Conservation (phyloP, 257 asterid species). For the Petunia secreta region DNA sequence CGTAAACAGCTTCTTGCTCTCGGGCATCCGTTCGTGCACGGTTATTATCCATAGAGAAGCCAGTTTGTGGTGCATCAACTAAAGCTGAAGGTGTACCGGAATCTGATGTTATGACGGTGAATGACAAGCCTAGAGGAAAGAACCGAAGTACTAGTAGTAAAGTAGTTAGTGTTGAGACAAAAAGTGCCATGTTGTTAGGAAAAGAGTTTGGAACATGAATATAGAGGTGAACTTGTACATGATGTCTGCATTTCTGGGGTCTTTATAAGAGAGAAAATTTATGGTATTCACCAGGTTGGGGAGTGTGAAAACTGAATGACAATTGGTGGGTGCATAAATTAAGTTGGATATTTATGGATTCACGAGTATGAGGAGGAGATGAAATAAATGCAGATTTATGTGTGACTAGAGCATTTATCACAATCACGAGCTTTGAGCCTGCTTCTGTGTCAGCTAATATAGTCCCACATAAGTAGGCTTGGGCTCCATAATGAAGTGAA, state of each 20-base stretch:
- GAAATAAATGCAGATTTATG: slow-evolving; percentile 43
- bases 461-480: slow-evolving; percentile 11
- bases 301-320: slow-evolving; percentile 19
- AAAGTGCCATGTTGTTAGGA: slow-evolving; percentile 33
- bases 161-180: slow-evolving; percentile 17
- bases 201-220: neutral
- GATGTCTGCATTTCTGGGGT: neutral
- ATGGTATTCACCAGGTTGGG: slow-evolving; percentile 35
- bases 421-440: slow-evolving; percentile 57
- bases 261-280: slow-evolving; percentile 31
- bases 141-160: slow-evolving; percentile 36
- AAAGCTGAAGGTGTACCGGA: slow-evolving; percentile 52
- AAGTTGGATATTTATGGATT: slow-evolving; percentile 52
- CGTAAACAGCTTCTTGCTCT: slow-evolving; percentile 79
- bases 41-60: slow-evolving; percentile 34
- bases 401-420: slow-evolving; percentile 45
- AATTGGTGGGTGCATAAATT: slow-evolving; percentile 41
- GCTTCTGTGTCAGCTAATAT: neutral
- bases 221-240: neutral
- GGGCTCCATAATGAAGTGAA: neutral
- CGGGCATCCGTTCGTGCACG: slow-evolving; percentile 54
- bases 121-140: slow-evolving; percentile 34
- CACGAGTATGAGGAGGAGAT: slow-evolving; percentile 63
- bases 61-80: slow-evolving; percentile 68
- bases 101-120: slow-evolving; percentile 64